These are phyloP conservation scores for Dendrocalamus latiflorus DNA, from an alignment of 202 grass and related monocot genomes.

Conservation along the genomic window DNA sequence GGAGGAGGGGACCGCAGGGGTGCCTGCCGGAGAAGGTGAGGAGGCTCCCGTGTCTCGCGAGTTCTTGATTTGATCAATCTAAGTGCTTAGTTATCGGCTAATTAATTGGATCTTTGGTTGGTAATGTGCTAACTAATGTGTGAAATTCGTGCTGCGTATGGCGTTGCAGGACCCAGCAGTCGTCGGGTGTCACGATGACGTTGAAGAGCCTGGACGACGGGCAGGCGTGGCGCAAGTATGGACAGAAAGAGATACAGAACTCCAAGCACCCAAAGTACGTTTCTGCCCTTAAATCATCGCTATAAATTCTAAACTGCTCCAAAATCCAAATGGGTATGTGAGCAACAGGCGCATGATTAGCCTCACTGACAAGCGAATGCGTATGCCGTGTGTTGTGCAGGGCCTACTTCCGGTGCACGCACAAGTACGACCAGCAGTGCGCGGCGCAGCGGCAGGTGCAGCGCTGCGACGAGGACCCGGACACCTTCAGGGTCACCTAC, in stretches of 20 bases:
- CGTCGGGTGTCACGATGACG: background rate
- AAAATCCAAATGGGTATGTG: background rate
- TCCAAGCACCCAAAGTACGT: slow-evolving; percentile 48
- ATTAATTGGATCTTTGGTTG: background rate
- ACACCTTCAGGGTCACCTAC: slow-evolving; percentile 41
- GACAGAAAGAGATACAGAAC: slow-evolving; percentile 64
- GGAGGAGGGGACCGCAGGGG: background rate
- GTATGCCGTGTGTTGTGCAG: slow-evolving; percentile 4
- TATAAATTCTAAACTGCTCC: background rate
- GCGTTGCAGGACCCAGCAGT: slow-evolving; percentile 15
- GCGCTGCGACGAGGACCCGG: slow-evolving; percentile 46
- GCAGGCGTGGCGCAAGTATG: slow-evolving; percentile 67
- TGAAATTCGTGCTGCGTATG: background rate
- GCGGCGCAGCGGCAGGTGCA: slow-evolving; percentile 53
- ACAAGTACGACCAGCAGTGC: slow-evolving; percentile 70
- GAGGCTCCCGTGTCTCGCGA: background rate
- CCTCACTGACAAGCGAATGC: background rate
- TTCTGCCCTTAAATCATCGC: background rate
- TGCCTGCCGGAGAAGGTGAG: slow-evolving; percentile 38
- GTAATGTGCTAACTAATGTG: background rate
- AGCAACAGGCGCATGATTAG: no score
- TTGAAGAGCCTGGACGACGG: slow-evolving; percentile 42
- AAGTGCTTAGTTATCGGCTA: background rate
- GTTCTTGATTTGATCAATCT: background rate
- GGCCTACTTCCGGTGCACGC: slow-evolving; percentile 73